Conservation (phyloP, 495 filamentous ascomycete genomes). For the Eremomyces bilateralis region DNA sequence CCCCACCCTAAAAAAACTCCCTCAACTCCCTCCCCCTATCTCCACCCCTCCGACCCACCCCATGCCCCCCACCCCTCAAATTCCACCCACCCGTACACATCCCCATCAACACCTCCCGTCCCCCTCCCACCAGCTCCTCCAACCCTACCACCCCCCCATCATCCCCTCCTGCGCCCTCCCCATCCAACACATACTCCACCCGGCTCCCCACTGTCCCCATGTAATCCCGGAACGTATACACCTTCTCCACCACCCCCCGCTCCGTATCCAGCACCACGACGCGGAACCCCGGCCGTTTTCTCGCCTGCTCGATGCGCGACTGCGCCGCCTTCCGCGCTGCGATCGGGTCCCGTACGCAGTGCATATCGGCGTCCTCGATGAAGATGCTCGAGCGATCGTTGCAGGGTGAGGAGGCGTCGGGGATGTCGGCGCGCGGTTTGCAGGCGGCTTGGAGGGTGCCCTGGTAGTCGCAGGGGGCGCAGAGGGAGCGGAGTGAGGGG, state of each 20-base stretch:
- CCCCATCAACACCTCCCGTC: too few species aligned
- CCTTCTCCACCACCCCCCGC: conserved; percentile 21
- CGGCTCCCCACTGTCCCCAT: conserved; percentile 32
- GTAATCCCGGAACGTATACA: conserved; percentile 31
- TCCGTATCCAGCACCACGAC: conserved; percentile 28
- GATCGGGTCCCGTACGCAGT: conserved; percentile 6
- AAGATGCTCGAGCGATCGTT: not conserved
- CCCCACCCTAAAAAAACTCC: too few species aligned
- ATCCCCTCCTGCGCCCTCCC: conserved; percentile 34
- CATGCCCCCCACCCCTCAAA: too few species aligned
- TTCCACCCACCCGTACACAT: too few species aligned
- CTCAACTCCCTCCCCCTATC: too few species aligned
- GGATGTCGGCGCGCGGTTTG: conserved; percentile 9
- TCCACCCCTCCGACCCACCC: too few species aligned
- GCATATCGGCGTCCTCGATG: not conserved
- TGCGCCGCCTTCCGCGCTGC: conserved; percentile 13
- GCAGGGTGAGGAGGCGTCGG: not conserved
- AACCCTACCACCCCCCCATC: conserved; percentile 14
- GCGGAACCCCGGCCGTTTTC: conserved; percentile 28
- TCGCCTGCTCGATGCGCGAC: conserved; percentile 28
- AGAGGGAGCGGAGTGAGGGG: conserved; percentile 41
- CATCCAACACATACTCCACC: conserved; percentile 34
- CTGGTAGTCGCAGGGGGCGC: conserved; percentile 25
- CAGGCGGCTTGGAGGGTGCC: conserved; percentile 15
- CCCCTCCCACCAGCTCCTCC: conserved; percentile 5